These are phyloP conservation scores for Candida verbasci DNA, from an alignment of 805 yeast genomes.

Conservation along the genomic window DNA sequence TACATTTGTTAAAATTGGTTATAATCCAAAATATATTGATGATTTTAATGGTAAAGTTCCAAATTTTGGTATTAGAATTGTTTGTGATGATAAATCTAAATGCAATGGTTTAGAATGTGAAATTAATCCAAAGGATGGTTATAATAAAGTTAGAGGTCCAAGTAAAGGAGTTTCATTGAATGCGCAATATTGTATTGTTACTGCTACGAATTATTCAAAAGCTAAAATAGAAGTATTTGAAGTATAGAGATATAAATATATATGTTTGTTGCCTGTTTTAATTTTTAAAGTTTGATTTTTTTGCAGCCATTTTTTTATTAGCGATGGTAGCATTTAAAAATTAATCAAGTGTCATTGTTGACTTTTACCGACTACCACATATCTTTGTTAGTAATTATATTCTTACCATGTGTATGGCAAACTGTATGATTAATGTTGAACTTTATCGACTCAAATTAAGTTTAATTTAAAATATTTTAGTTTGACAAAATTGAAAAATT, in stretches of 20 bases:
- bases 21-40: slow-evolving; percentile 85
- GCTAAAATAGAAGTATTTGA: slow-evolving; percentile 72
- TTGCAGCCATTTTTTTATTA: no score
- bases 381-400: no score
- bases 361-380: no score
- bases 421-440: no score
- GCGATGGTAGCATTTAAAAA: no score
- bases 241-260: slow-evolving; percentile 7
- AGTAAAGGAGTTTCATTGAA: slow-evolving; percentile 45
- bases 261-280: no score
- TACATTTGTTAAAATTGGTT: slow-evolving; percentile 81
- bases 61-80: slow-evolving; percentile 64
- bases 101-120: slow-evolving; percentile 80
- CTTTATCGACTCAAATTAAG: no score
- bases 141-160: slow-evolving; percentile 49
- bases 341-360: no score
- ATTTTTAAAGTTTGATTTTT: not conserved
- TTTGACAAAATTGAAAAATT: no score
- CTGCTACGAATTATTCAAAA: slow-evolving; percentile 58
- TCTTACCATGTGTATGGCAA: no score
- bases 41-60: slow-evolving; percentile 55
- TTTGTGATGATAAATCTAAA: slow-evolving; percentile 63
- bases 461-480: no score
- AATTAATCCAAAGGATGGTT: slow-evolving; percentile 66
- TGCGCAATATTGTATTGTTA: slow-evolving; percentile 80